A percentile compares a stretch with the other conserved stretches of the same genome.
Conservation (phyloP, 2,329 filamentous ascomycete species). For the Ceratocystis diversiconidia region DNA sequence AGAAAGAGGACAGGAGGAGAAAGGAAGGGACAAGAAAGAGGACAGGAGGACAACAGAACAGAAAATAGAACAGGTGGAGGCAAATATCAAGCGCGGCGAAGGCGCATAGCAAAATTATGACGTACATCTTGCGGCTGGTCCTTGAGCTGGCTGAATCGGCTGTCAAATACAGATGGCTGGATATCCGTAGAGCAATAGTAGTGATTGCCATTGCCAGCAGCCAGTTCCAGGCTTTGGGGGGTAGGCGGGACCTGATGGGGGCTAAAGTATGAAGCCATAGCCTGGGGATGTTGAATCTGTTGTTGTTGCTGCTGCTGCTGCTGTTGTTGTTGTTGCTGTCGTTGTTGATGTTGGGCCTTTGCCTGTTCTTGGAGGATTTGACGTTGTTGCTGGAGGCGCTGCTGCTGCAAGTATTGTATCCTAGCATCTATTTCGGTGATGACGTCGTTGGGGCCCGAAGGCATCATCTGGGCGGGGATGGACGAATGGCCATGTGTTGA, state of each 20-base stretch:
- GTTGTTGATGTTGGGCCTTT: conserved; percentile 34
- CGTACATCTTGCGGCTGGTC: conserved; percentile 51
- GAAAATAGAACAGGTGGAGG: too few relatives aligned
- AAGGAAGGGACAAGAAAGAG: neutral
- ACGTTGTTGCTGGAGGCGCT: conserved; percentile 45
- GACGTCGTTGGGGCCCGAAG: conserved; percentile 34
- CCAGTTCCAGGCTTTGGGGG: conserved; percentile 66
- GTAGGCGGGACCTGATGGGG: conserved; percentile 57
- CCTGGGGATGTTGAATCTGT: conserved; percentile 12
- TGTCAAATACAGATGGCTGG: conserved; percentile 41
- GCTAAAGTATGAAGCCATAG: conserved; percentile 35
- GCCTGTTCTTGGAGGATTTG: conserved; percentile 43
- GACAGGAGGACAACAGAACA: neutral
- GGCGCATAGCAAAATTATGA: conserved; percentile 3
- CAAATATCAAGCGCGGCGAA: too few relatives aligned
- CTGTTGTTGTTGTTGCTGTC: conserved; percentile 36
- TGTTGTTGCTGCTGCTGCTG: conserved; percentile 44
- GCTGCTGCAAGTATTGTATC: conserved; percentile 51
- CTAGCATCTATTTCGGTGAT: conserved; percentile 50
- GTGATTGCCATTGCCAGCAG: conserved; percentile 39
- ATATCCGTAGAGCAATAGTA: conserved; percentile 47
- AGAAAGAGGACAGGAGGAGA: neutral
- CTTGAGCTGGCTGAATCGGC: conserved; percentile 46
- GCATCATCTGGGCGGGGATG: conserved; percentile 34
- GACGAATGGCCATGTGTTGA: conserved; percentile 32